Evolutionary conservation across 768 basidiomycete species (phyloP), one percentile per base, ranked within the genome.

Genomic region (Kwoniella mangroviensis): DNA sequence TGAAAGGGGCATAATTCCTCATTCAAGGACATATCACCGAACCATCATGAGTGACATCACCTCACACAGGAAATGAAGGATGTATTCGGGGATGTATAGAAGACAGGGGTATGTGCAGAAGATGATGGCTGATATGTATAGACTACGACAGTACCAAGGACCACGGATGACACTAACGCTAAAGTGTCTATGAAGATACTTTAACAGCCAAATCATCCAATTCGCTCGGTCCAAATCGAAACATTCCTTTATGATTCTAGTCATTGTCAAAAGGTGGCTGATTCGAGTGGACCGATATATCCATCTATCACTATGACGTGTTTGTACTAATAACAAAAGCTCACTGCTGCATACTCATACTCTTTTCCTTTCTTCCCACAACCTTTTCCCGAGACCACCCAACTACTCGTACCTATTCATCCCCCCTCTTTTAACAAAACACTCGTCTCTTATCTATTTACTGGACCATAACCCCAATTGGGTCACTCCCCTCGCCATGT

Each of bases 1-100:
- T 68, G 52, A 79, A 79, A 63, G 77, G 77, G 22, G 72, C 63
- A n/a, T 72, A 65, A 51, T 17, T 49, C 6, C 34, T 34, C 34
- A 34, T 34, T 34, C 34, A 34, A 28, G 34, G 9, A 34, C 34
- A 34, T 34, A 34, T 34, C 4, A 34, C 34, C 9, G 34, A 6
- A 34, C 34, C 6, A 34, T 34, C 6, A 34, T 34, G 34, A 34
- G 34, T 34, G 34, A 34, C 34, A 34, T 34, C 34, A 34, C 34
- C 9, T 6, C 6, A 34, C 4, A 34, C 34, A 34, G 6, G 34
- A 34, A 34, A 34, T 34, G 34, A 34, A 34, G 34, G 34, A 34
- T 34, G 34, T 34, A 34, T 34, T 34, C 34, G 34, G 34, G 34
- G 34, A 6, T 34, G 34, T 1, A 34, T 34, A 7, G 34, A 34